A percentile compares a stretch with the other conserved stretches of the same genome.
Conservation (phyloP, 805 yeast species). For the Wickerhamiella shivajii region DNA sequence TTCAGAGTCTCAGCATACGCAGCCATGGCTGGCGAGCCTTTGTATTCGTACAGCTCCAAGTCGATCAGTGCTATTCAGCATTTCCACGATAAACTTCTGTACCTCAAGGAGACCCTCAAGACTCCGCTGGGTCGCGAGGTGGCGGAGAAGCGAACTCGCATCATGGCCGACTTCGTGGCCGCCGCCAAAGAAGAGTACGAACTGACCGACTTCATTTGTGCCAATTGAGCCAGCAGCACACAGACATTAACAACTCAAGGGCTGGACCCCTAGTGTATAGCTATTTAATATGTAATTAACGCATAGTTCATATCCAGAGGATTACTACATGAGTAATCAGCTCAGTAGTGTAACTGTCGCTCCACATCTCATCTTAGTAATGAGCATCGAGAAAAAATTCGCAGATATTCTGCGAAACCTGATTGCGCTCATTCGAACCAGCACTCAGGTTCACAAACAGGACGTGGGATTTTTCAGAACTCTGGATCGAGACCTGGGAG, state of each 20-base stretch:
- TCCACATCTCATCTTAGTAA: neutral
- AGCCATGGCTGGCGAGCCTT: conserved; percentile 19
- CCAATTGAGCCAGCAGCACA: no score
- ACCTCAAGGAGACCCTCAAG: conserved; percentile 19
- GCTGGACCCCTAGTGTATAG: no score
- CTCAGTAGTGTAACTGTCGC: neutral
- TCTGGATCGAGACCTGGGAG: conserved; percentile 36
- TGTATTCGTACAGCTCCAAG: conserved; percentile 14
- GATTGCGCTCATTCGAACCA: conserved; percentile 45
- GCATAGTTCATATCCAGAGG: no score
- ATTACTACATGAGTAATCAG: no score
- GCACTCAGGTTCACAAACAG: conserved; percentile 57
- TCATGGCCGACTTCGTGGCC: conserved; percentile 16
- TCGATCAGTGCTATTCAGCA: conserved; percentile 20
- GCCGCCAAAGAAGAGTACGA: conserved; percentile 12
- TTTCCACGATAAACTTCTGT: conserved; percentile 23
- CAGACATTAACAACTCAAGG: no score
- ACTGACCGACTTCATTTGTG: conserved; percentile 9
- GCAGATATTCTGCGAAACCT: conserved; percentile 18
- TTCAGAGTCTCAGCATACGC: conserved; percentile 25
- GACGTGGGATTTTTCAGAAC: conserved; percentile 67
- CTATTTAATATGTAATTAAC: no score
- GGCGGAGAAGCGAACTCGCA: conserved; percentile 16
- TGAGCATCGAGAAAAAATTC: conserved; percentile 4
- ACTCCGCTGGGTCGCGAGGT: conserved; percentile 17